phyloP scores from a whole-genome alignment of 805 yeast genomes.

The Metschnikowia corniflorae region DNA sequence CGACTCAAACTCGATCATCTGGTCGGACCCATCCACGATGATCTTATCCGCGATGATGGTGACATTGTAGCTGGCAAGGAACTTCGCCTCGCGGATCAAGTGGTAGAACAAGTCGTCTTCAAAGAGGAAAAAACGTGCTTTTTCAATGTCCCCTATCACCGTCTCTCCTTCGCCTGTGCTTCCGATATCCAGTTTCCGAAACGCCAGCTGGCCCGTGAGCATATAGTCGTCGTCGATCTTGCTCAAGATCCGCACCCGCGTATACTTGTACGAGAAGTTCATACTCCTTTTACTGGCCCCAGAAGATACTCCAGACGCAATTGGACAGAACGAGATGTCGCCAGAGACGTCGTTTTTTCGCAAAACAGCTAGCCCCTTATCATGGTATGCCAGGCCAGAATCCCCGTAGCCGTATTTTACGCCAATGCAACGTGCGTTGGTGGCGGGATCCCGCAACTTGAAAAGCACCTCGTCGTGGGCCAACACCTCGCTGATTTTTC shows the following conservation, averaged over 20 bases:
- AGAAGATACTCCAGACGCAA: slow-evolving; percentile 9
- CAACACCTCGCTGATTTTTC: slow-evolving; percentile 42
- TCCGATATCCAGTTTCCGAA: slow-evolving; percentile 17
- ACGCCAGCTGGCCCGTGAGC: slow-evolving; percentile 50
- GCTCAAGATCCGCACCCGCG: slow-evolving; percentile 58
- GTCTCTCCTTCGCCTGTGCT: slow-evolving; percentile 1
- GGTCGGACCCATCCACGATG: slow-evolving; percentile 60
- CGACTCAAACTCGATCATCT: slow-evolving; percentile 68
- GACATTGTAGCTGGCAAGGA: slow-evolving; percentile 66
- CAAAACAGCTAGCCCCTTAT: slow-evolving; percentile 73
- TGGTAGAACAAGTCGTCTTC: slow-evolving; percentile 87
- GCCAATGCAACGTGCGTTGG: slow-evolving; percentile 55
- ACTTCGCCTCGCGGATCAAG: slow-evolving; percentile 69
- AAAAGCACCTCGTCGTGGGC: slow-evolving; percentile 58
- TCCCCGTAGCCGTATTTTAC: slow-evolving; percentile 90
- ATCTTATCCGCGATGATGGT: slow-evolving; percentile 61
- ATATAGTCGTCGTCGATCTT: slow-evolving; percentile 52
- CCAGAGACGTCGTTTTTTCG: slow-evolving; percentile 43
- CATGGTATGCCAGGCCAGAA: slow-evolving; percentile 75
- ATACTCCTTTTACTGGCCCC: slow-evolving; percentile 23
- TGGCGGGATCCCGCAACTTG: slow-evolving; percentile 54
- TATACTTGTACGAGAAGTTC: slow-evolving; percentile 32
- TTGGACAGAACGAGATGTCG: slow-evolving; percentile 32
- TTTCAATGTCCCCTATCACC: slow-evolving; percentile 53
- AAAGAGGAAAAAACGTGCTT: slow-evolving; percentile 71